Evolutionary conservation across 768 basidiomycete genomes (phyloP).

Genomic region (Epithele typhae): DNA sequence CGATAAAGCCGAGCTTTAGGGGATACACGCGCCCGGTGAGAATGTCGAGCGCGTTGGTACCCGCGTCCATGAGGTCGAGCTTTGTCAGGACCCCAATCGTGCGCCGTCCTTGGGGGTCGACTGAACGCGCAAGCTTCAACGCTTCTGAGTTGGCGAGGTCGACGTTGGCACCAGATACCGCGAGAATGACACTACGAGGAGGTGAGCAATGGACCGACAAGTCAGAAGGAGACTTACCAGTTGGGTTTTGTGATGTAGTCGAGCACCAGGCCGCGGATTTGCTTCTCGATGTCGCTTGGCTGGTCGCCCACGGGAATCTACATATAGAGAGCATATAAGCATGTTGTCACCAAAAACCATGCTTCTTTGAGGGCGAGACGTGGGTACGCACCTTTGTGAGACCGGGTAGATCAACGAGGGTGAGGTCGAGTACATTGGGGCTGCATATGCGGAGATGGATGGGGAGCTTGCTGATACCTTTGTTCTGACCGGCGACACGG

Average conservation of each 20-base stretch:
- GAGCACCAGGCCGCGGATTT: conserved; percentile 90
- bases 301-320: conserved; percentile 96
- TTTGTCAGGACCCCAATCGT: conserved; percentile 97
- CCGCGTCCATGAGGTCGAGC: conserved; percentile 98
- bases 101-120: conserved; percentile 93
- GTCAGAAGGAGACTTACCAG: conserved; percentile 49
- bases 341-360: background rate
- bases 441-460: conserved; percentile 96
- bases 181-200: conserved; percentile 79
- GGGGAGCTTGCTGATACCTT: conserved; percentile 94
- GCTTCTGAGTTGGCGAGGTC: conserved; percentile 99
- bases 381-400: conserved; percentile 77
- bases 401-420: conserved; percentile 94
- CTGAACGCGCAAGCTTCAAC: conserved; percentile 90
- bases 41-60: conserved; percentile 95
- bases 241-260: conserved; percentile 98
- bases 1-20: conserved; percentile 96
- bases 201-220: background rate
- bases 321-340: no score
- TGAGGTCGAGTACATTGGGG: conserved; percentile 92
- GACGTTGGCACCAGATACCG: conserved; percentile 96
- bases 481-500: conserved; percentile 97
- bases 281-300: conserved; percentile 95
- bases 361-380: background rate
- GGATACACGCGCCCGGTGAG: conserved; percentile 97